These are phyloP conservation scores for Macrocybe gigantea DNA, from an alignment of 768 basidiomycete genomes.

Conservation along the genomic window DNA sequence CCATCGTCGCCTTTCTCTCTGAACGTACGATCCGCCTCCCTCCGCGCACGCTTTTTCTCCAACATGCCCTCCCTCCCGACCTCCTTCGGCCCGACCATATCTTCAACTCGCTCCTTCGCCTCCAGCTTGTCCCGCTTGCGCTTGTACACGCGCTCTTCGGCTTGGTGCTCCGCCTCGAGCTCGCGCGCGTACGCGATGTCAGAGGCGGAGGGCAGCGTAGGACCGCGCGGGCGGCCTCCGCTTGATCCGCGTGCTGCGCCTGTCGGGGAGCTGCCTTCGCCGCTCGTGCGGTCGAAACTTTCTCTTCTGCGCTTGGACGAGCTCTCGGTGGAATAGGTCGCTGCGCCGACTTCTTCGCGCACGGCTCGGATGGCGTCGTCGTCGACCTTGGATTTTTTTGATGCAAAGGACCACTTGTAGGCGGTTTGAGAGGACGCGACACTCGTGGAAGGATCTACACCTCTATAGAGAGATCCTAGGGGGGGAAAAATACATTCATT, in stretches of 20 bases:
- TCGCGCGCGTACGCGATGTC: conserved; percentile 73
- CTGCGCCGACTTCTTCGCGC: conserved; percentile 52
- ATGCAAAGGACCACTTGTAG: conserved; percentile 86
- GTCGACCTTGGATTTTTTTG: conserved; percentile 57
- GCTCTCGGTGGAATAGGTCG: conserved; percentile 31
- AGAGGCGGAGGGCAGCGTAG: conserved; percentile 61
- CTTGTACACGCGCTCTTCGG: conserved; percentile 47
- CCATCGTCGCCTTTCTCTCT: conserved; percentile 76
- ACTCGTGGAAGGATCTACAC: conserved; percentile 48
- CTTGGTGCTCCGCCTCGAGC: conserved; percentile 41
- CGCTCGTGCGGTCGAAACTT: background rate
- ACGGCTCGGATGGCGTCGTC: conserved; percentile 49
- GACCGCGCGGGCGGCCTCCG: conserved; percentile 50
- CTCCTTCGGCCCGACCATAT: conserved; percentile 73
- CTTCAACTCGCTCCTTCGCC: conserved; percentile 66
- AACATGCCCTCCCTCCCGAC: conserved; percentile 80
- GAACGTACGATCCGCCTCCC: conserved; percentile 67
- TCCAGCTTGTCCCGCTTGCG: conserved; percentile 66
- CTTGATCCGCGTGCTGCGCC: conserved; percentile 19
- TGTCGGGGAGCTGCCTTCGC: conserved; percentile 8
- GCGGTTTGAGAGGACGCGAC: conserved; percentile 67
- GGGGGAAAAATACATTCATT: background rate
- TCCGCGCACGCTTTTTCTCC: conserved; percentile 75
- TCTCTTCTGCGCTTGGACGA: too few relatives aligned
- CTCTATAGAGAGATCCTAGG: conserved; percentile 52